Conservation (phyloP, 2,329 filamentous ascomycete genomes). For the Talaromyces sp. region DNA sequence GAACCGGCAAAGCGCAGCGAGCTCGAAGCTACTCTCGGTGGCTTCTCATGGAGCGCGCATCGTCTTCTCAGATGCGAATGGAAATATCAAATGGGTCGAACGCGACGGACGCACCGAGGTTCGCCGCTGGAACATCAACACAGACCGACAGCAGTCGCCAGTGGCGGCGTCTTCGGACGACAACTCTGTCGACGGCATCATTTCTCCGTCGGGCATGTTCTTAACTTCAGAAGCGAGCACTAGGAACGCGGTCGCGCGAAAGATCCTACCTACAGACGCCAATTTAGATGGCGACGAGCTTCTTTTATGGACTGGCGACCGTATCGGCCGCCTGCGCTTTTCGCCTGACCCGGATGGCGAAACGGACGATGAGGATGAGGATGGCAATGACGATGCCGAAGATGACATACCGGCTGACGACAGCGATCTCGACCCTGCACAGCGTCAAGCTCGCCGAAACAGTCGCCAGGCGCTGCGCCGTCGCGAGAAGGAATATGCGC, state of each 20-base stretch:
- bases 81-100: conserved; percentile 86
- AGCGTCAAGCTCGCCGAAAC: conserved; percentile 19
- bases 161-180: neutral
- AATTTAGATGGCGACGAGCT: conserved; percentile 59
- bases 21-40: conserved; percentile 76
- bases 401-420: conserved; percentile 2
- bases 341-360: conserved; percentile 38
- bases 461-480: conserved; percentile 29
- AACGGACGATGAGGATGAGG: conserved; percentile 26
- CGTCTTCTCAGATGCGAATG: conserved; percentile 78
- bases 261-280: conserved; percentile 62
- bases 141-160: conserved; percentile 21
- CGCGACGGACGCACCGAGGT: conserved; percentile 64
- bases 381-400: conserved; percentile 21
- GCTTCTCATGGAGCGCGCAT: conserved; percentile 76
- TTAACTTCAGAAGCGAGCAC: conserved; percentile 46
- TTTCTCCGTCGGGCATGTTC: conserved; percentile 48
- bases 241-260: conserved; percentile 69
- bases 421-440: neutral
- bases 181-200: conserved; percentile 15
- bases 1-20: conserved; percentile 79
- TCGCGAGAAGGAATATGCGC: conserved; percentile 54
- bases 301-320: conserved; percentile 83
- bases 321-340: conserved; percentile 68
- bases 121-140: conserved; percentile 56